Evolutionary conservation across 306 rosid genomes (phyloP), one percentile per base, ranked within the genome.

Genomic region (Rosa persica): DNA sequence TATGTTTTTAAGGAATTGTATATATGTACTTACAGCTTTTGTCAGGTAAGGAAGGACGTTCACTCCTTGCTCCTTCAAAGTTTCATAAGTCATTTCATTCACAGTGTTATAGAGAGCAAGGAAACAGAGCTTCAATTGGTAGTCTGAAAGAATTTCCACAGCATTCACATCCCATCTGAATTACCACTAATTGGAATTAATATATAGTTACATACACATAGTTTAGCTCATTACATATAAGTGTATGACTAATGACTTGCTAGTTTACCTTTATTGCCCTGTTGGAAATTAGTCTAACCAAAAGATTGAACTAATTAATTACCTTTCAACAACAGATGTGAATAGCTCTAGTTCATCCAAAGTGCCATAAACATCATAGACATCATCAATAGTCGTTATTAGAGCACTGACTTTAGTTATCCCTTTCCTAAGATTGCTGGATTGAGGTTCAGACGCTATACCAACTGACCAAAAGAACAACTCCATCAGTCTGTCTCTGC

Each of bases 21-120:
- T 6, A 16, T 8, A 30, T 27, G 13, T 23, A 62, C 82, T 0
- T 80, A 89, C 91, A 8, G 81, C 88, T 80, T 80, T 88, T 38
- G 77, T 82, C 38, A 89, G 82, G 81, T 86, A 75, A 25, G 93
- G 86, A 68, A 88, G 87, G 68, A 65, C 79, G 40, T 83, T 20
- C 0, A 69, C 81, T 42, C 85, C 93, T 12, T 85, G 84, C 8
- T 77, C 81, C 43, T 69, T 83, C n/a, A 85, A 77, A 0, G 78
- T 49, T 13, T 89, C 87, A 61, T 83, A 88, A 40, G 78, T 81
- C 23, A 91, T 78, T 64, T 91, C 88, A 20, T 89, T 91, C 19
- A 89, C 76, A 5, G 85, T 88, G 82, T 91, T 89, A 77, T 83
- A 91, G 7, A 89, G 90, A 47, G 93, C 93, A 12, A 89, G 76